These are phyloP conservation scores for Cornus controversa DNA, from an alignment of 148 eudicot species.

Conservation along the genomic window DNA sequence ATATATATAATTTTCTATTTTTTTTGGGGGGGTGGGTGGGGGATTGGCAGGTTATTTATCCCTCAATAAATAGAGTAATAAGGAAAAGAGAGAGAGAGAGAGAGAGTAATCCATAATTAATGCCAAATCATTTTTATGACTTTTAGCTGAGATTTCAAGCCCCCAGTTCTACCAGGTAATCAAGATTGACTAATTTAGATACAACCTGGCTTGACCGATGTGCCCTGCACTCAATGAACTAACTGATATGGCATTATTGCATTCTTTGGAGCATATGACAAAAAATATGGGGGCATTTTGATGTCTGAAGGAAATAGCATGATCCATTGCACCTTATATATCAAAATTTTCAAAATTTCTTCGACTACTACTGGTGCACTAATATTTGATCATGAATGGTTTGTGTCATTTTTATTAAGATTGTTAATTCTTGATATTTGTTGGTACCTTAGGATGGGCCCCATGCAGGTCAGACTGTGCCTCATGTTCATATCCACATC, in stretches of 20 bases:
- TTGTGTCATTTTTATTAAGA: neutral
- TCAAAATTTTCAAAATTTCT: neutral
- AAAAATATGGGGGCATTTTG: neutral
- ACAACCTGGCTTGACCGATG: neutral
- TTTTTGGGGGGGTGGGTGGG: no score
- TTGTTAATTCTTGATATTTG: neutral
- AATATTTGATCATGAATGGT: neutral
- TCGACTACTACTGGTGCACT: neutral
- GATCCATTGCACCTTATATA: neutral
- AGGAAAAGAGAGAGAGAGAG: no score
- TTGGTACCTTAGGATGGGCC: slow-evolving; percentile 70
- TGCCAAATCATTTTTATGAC: no score
- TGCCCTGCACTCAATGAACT: neutral
- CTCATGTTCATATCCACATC: slow-evolving; percentile 91
- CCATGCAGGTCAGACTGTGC: slow-evolving; percentile 85
- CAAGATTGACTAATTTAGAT: neutral
- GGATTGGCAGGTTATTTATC: no score
- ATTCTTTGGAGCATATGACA: neutral
- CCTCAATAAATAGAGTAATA: no score
- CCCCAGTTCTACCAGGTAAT: neutral
- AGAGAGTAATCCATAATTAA: no score
- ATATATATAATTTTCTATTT: no score
- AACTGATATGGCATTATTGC: neutral
- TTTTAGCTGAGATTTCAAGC: no score
- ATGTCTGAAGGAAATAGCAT: neutral